Base-by-base conservation (phyloP, 768 basidiomycete species). In the Pleurotus sapidus region DNA sequence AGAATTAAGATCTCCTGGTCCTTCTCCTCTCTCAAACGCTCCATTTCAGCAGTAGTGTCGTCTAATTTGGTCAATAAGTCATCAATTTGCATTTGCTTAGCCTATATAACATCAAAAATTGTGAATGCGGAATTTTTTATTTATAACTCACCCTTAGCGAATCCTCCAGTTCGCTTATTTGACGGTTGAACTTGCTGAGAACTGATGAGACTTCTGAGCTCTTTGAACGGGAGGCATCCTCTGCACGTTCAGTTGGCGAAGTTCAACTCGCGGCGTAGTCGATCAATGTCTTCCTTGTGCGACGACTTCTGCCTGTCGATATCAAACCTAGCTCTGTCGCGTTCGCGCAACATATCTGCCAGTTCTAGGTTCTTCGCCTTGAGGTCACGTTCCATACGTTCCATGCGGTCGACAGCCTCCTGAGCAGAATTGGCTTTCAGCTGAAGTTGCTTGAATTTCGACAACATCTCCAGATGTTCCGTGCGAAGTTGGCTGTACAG, bases 201-300 rank as follows among this genome's bases (percentile, higher is more conserved):
- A 99, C 84, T 58, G 76, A 74, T 2, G 95, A 93, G 17, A 97
- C 92, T 68, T 98, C 96, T 1, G 91, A 89, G 71, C 87, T 94
- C 81, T 96, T 98, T 57, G 89, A 87, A 20, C 95, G 84, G 9
- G 90, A 81, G 0, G 91, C 85, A 67, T 99, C 97, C 63, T 98
- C 95, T 1, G 95, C 95, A n/a, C 96, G 89, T 73, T 99, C 97
- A n/a, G 65, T 97, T 96, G 5, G 97, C 94, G 67, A 97, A 98
- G 65, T 82, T 83, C 57, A 98, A 78, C 66, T 99, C 97, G 27
- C 97, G 88, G 60, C 91, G 91, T 37, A 98, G 67, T 8, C 97
- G 86, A 60, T 98, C 97, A 38, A 93, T 69, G 67, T 99, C 97
- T 57, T 99, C 97, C 68, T 95, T 96, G 70, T 98, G 95, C 49